Evolutionary conservation across 2,329 filamentous ascomycete genomes (phyloP).

Genomic region (Stagonosporopsis chrysanthemi): DNA sequence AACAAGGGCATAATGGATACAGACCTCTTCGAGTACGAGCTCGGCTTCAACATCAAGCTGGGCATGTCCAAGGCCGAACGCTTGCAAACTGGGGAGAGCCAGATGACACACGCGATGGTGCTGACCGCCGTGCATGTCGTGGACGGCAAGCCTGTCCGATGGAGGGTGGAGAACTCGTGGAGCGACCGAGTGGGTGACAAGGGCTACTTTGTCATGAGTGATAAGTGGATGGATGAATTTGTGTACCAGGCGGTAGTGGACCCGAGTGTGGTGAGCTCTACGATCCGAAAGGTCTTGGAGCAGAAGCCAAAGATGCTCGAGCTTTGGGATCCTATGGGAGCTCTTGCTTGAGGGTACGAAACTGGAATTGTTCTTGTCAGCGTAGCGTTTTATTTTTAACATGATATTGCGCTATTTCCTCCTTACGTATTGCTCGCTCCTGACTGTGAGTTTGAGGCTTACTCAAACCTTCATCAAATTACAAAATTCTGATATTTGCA

Average conservation of each 20-base stretch:
- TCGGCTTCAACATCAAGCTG: constrained; percentile 81
- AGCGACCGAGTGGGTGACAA: constrained; percentile 72
- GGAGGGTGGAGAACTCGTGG: constrained; percentile 91
- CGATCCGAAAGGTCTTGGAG: constrained; percentile 73
- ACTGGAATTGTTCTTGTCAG: neutral
- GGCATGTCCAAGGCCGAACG: constrained; percentile 79
- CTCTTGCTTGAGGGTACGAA: constrained; percentile 59
- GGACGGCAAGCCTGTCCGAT: constrained; percentile 71
- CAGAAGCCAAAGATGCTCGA: constrained; percentile 69
- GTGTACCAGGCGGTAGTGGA: constrained; percentile 88
- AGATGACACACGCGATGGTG: constrained; percentile 95
- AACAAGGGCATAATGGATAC: constrained; percentile 80
- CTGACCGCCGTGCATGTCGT: constrained; percentile 83
- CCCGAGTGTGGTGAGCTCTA: constrained; percentile 64
- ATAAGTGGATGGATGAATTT: constrained; percentile 71
- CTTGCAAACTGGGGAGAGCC: constrained; percentile 74
- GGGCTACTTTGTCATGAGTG: constrained; percentile 90
- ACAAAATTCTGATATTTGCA: neutral
- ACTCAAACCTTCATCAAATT: neutral
- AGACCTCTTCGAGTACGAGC: constrained; percentile 76
- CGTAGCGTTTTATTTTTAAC: neutral
- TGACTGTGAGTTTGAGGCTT: neutral
- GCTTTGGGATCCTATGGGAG: constrained; percentile 82
- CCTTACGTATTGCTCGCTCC: neutral
- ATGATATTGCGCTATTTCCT: neutral